Evolutionary conservation across 352 stramenopile species (phyloP), one percentile per base, ranked within the genome.

Genomic region (Globisporangium megalacanthum): DNA sequence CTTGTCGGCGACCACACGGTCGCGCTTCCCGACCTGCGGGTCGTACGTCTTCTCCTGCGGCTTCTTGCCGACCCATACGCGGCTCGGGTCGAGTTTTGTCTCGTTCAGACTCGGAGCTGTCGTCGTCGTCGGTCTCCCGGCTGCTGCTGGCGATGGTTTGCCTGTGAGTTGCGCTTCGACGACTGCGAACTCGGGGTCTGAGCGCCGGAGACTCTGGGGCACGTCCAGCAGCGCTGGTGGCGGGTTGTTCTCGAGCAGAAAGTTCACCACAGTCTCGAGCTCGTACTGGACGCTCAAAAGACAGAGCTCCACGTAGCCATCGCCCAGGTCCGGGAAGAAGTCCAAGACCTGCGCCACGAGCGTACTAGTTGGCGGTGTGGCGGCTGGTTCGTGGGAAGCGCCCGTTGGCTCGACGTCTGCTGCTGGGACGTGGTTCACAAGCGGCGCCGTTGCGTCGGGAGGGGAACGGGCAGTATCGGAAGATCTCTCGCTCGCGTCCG

Each of bases 31-130:
- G 47, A 79, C 69, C 64, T 85, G 72, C 2, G 79, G 77, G 31
- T 89, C 77, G 53, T 89, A 89, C 4, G 60, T 66, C 51, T 77
- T 81, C 53, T 83, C 75, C 55, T 69, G 66, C 20, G 66, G 42
- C 61, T 85, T 87, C 64, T 89, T 89, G 35, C 79, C 79, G 11
- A 89, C 64, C 79, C 79, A 87, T 33, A 86, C 70, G 35, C 70
- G 71, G 10, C 41, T 71, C 6, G 72, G 73, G 48, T 84, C 64
- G 19, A 82, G 60, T n/a, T 81, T 84, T 36, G 61, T 68, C n/a
- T 68, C 61, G 25, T 48, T 25, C n/a, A 19, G 5, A 48, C 39
- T 33, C 25, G 25, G 25, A 29, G 25, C 25, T 4, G 25, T 22
- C 36, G 48, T 56, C 36, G 15, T 68, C 39, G 39, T 53, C 13